phyloP scores from a whole-genome alignment of 2,329 filamentous ascomycete species.

The Knufia fluminis region DNA sequence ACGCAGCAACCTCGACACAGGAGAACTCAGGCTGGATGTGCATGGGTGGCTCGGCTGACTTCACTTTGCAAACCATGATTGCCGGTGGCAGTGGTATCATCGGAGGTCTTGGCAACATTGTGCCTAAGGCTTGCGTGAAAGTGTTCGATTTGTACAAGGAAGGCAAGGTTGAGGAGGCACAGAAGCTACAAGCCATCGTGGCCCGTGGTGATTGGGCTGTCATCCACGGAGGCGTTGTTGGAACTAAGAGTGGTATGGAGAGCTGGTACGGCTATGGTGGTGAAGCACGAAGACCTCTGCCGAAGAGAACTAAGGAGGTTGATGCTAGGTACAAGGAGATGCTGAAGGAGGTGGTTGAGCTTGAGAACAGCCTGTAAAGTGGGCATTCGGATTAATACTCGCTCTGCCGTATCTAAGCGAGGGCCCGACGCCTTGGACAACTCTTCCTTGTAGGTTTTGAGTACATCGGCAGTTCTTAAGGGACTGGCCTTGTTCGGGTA shows the following conservation, averaged over 20 bases:
- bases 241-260: constrained; percentile 57
- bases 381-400: too few relatives aligned
- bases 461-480: too few relatives aligned
- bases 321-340: constrained; percentile 28
- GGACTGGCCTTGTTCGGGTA: too few relatives aligned
- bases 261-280: constrained; percentile 58
- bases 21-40: constrained; percentile 59
- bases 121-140: constrained; percentile 55
- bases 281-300: constrained; percentile 48
- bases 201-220: constrained; percentile 61
- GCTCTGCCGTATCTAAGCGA: too few relatives aligned
- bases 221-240: constrained; percentile 59
- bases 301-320: constrained; percentile 34
- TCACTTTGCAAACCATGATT: constrained; percentile 60
- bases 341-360: constrained; percentile 31
- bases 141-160: constrained; percentile 51
- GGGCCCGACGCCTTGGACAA: too few relatives aligned
- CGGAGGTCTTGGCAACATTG: constrained; percentile 61
- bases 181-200: constrained; percentile 55
- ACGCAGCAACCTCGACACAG: constrained; percentile 28
- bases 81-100: constrained; percentile 65
- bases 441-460: too few relatives aligned
- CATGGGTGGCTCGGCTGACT: constrained; percentile 64
- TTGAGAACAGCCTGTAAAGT: constrained; percentile 26
- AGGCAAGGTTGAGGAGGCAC: constrained; percentile 53